Conservation (phyloP, 106 monocot genomes). For the Dendrobium nobile region DNA sequence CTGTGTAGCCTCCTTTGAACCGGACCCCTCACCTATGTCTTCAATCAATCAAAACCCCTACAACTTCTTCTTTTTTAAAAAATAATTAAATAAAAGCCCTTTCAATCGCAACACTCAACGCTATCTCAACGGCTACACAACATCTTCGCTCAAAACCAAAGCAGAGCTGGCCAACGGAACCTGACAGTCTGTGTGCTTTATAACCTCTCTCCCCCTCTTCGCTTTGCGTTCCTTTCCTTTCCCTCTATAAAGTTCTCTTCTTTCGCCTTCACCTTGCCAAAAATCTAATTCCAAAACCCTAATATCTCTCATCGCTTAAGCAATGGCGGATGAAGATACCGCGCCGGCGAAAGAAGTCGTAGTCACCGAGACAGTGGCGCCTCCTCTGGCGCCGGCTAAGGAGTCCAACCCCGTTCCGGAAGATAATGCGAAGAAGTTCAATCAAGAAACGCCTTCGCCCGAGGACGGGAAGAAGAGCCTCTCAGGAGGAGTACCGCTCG, state of each 20-base stretch:
- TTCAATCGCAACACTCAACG: neutral
- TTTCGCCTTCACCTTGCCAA: neutral
- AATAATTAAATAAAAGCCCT: too few species aligned
- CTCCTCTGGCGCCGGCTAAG: neutral
- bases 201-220: neutral
- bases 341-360: neutral
- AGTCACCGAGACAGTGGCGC: neutral
- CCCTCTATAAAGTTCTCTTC: neutral
- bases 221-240: neutral
- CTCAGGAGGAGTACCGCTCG: neutral
- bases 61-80: fast-evolving
- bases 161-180: neutral
- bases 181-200: neutral
- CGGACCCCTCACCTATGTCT: too few species aligned
- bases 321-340: neutral
- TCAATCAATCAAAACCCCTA: too few species aligned
- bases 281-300: neutral
- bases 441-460: neutral
- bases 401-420: neutral
- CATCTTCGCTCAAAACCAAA: neutral
- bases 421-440: neutral
- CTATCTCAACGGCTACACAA: neutral
- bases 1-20: neutral
- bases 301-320: neutral
- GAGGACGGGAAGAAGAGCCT: neutral